Conservation (phyloP, 768 basidiomycete species). For the Mycena albidolilacea region DNA sequence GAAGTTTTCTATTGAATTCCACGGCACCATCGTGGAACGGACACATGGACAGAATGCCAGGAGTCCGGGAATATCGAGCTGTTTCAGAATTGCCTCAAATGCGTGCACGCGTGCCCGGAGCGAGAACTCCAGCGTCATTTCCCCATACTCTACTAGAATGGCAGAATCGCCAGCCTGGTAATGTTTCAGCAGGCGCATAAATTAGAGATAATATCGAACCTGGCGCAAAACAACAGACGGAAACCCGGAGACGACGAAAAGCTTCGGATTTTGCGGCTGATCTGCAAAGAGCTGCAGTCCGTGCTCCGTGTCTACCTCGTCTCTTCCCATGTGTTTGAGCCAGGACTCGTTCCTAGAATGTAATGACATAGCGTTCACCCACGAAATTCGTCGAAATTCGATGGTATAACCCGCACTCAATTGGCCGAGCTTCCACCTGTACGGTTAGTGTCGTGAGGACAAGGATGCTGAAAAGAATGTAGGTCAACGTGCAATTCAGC, state of each 20-base stretch:
- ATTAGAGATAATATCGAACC: conserved; percentile 49
- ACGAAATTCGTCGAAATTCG: conserved; percentile 65
- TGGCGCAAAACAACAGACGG: conserved; percentile 67
- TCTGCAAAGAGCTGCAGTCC: conserved; percentile 29
- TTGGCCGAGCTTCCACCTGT: conserved; percentile 80
- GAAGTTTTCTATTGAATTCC: not conserved
- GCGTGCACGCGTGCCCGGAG: conserved; percentile 73
- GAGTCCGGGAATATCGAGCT: conserved; percentile 52
- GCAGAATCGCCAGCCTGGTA: conserved; percentile 73
- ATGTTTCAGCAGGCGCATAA: not conserved
- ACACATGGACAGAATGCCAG: conserved; percentile 66
- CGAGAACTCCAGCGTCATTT: conserved; percentile 65
- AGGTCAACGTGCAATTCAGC: conserved; percentile 62
- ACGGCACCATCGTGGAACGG: conserved; percentile 69
- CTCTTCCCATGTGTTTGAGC: conserved; percentile 44
- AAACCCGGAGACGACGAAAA: conserved; percentile 47
- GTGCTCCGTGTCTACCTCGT: not conserved
- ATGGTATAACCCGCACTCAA: conserved; percentile 70
- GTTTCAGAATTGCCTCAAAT: conserved; percentile 59
- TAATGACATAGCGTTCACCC: conserved; percentile 54
- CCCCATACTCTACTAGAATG: conserved; percentile 75
- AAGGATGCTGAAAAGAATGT: not conserved
- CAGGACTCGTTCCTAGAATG: conserved; percentile 46
- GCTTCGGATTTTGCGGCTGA: conserved; percentile 50
- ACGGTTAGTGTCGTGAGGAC: not conserved